Base-by-base conservation (phyloP, 371 early-diverging fungal genomes). In the Mucor velutinosus region DNA sequence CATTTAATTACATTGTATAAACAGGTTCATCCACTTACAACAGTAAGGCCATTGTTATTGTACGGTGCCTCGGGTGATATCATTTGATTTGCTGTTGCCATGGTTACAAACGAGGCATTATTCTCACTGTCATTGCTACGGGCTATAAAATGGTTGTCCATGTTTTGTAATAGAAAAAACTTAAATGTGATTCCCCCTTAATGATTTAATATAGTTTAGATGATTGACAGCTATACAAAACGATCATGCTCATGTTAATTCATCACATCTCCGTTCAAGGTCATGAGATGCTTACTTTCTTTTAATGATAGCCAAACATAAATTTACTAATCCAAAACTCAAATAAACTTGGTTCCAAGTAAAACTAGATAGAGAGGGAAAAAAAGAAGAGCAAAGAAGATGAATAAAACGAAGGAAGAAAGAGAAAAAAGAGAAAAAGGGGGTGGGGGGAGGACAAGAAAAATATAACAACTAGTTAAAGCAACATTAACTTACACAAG, bases 1-100 rank as follows among this genome's bases (percentile, higher is more conserved):
- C 12, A 23, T 25, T 12, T 23, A 12, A 25, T 23, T 51, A 25
- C 25, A 51, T 51, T 21, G 11, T 43, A 45, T 39, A 39, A 45
- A 45, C 45, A 45, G 45, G 19, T 19, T 45, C 45, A 17, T 45
- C 51, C 21, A 51, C 51, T 51, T 51, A 51, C 51, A 51, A 51
- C 11, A 51, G 4, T 25, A 51, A 37, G 35, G 37, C 12, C 11
- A 23, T 23, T 25, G 12, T 14, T 51, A 51, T 51, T 51, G 23
- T 64, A 70, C 33, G 55, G 70, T 65, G 65, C 60, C 33, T 45
- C 70, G 60, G 59, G 64, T 60, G 60, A 56, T 39, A 70, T 70
- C 67, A 61, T 61, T 55, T 60, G 45, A 60, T 61, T 67, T 45
- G 39, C 55, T 45, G 68, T 49, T 62, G 58, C 53, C 63, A 63